These are phyloP conservation scores for Tetradesmus obliquus DNA, from an alignment of 139 green algal genomes.

Conservation along the genomic window DNA sequence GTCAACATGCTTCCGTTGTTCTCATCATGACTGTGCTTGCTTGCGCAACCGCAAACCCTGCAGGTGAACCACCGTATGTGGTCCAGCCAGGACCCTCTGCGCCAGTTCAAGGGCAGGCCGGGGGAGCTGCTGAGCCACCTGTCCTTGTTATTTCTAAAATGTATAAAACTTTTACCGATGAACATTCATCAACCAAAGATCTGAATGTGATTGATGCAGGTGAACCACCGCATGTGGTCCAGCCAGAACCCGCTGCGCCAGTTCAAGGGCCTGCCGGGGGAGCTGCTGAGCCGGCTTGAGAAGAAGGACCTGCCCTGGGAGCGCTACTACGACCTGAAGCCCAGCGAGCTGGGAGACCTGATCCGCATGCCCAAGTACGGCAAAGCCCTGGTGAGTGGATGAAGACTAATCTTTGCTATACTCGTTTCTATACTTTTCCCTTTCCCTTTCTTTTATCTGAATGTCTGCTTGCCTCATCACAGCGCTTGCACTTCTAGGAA, in stretches of 20 bases:
- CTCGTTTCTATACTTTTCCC: neutral
- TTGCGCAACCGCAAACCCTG: neutral
- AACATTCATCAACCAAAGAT: too few relatives aligned
- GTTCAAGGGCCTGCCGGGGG: constrained; percentile 84
- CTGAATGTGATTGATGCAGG: neutral
- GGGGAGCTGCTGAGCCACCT: constrained; percentile 48
- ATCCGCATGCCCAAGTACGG: constrained; percentile 96
- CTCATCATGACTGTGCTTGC: neutral
- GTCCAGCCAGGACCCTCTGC: constrained; percentile 90
- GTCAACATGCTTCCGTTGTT: neutral
- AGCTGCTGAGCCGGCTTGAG: constrained; percentile 50
- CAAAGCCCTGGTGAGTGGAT: constrained; percentile 81
- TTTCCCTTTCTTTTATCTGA: too few relatives aligned
- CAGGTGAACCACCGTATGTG: constrained; percentile 84
- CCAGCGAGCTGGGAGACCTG: constrained; percentile 94
- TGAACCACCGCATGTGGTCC: constrained; percentile 88
- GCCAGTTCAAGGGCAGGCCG: constrained; percentile 90
- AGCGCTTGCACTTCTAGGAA: too few relatives aligned
- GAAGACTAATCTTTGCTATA: neutral
- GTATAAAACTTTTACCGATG: too few relatives aligned
- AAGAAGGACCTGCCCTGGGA: constrained; percentile 94
- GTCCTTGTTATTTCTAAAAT: too few relatives aligned
- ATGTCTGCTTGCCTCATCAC: too few relatives aligned
- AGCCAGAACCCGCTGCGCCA: constrained; percentile 93
- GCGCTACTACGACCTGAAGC: constrained; percentile 95